phyloP scores from a whole-genome alignment of 2,329 filamentous ascomycete species.

The Botrytis aclada region DNA sequence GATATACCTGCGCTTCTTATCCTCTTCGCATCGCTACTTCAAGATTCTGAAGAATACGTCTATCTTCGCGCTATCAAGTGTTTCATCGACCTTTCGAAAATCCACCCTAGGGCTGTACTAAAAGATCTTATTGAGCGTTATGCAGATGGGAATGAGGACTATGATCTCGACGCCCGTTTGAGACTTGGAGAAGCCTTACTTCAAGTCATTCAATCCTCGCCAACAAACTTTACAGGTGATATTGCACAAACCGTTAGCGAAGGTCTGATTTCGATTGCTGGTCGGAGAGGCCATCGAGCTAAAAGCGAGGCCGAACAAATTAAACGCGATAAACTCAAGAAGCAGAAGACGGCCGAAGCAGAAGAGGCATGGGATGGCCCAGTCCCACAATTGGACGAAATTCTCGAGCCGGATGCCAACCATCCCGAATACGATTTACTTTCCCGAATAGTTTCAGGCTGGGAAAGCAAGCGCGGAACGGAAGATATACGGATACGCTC shows the following conservation, averaged over 20 bases:
- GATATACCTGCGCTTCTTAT: slow-evolving; percentile 65
- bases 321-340: slow-evolving; percentile 48
- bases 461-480: slow-evolving; percentile 62
- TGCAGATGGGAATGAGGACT: slow-evolving; percentile 58
- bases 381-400: slow-evolving; percentile 48
- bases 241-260: slow-evolving; percentile 52
- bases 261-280: slow-evolving; percentile 60
- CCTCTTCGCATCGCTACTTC: slow-evolving; percentile 60
- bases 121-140: slow-evolving; percentile 66
- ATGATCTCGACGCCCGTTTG: slow-evolving; percentile 59
- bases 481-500: slow-evolving; percentile 69
- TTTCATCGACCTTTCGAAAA: slow-evolving; percentile 55
- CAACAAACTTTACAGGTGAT: slow-evolving; percentile 54
- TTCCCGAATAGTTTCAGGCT: slow-evolving; percentile 60
- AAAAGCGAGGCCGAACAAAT: slow-evolving; percentile 57
- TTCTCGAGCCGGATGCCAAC: slow-evolving; percentile 24
- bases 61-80: slow-evolving; percentile 66
- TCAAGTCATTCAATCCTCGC: slow-evolving; percentile 60
- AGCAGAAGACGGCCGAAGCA: slow-evolving; percentile 49
- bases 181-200: slow-evolving; percentile 66
- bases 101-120: slow-evolving; percentile 60
- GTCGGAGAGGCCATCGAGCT: slow-evolving; percentile 58
- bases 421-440: slow-evolving; percentile 47
- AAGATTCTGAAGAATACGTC: slow-evolving; percentile 68
- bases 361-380: slow-evolving; percentile 55